Conservation (phyloP, 176 grass and related monocot species). For the Eleusine indica region DNA sequence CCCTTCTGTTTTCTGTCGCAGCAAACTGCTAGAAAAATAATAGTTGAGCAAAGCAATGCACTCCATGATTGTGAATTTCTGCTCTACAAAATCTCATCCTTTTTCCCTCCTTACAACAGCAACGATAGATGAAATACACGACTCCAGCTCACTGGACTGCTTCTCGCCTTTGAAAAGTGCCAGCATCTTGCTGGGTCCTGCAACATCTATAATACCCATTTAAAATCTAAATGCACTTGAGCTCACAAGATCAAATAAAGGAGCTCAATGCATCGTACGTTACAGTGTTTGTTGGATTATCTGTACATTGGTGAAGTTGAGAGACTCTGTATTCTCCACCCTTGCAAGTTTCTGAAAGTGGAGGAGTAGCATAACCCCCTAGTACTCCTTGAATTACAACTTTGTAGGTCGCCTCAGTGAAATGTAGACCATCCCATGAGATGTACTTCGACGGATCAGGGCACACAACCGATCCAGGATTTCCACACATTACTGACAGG, state of each 20-base stretch:
- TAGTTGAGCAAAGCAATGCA: slow-evolving; percentile 22
- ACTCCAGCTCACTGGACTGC: slow-evolving; percentile 7
- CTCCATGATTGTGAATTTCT: slow-evolving; percentile 19
- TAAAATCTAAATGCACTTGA: slow-evolving; percentile 39
- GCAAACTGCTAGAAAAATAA: slow-evolving; percentile 14
- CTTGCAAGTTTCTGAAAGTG: slow-evolving; percentile 69
- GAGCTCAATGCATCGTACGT: slow-evolving; percentile 50
- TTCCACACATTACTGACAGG: slow-evolving; percentile 64
- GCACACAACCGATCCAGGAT: slow-evolving; percentile 63
- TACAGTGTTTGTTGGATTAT: slow-evolving; percentile 52
- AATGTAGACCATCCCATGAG: slow-evolving; percentile 90
- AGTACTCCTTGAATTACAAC: slow-evolving; percentile 71
- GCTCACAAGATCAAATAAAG: slow-evolving; percentile 53
- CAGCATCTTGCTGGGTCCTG: slow-evolving; percentile 27
- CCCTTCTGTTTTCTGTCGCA: slow-evolving; percentile 6
- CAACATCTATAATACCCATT: slow-evolving; percentile 23
- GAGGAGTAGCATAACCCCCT: slow-evolving; percentile 69
- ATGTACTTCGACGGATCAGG: slow-evolving; percentile 70
- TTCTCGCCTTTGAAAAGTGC: slow-evolving; percentile 44
- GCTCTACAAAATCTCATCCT: slow-evolving; percentile 30
- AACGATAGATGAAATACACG: slow-evolving; percentile 16
- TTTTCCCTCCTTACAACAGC: slow-evolving; percentile 10
- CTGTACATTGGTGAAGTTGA: slow-evolving; percentile 70
- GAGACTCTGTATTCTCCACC: slow-evolving; percentile 47
- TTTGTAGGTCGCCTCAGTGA: slow-evolving; percentile 79